Evolutionary conservation across 2,329 filamentous ascomycete species (phyloP).

Genomic region (Teratosphaeria destructans): DNA sequence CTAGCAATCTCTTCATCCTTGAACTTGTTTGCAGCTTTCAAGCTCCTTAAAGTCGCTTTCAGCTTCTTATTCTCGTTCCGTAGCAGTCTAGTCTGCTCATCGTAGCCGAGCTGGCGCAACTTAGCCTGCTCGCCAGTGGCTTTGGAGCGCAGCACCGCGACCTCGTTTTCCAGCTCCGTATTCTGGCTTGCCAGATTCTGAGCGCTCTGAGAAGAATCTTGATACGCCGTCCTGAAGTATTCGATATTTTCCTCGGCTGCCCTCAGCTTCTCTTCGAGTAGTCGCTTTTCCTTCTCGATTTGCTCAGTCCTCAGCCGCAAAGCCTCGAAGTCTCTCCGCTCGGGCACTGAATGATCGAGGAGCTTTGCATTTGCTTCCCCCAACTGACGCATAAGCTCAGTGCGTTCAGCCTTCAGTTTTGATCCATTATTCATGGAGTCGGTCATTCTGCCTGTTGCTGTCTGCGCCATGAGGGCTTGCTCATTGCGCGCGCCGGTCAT

Average conservation of each 20-base stretch:
- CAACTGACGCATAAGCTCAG: constrained; percentile 19
- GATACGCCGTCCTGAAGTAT: constrained; percentile 50
- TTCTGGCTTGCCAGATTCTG: constrained; percentile 39
- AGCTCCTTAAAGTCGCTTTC: constrained; percentile 16
- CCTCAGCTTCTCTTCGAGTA: constrained; percentile 22
- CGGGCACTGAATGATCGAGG: constrained; percentile 20
- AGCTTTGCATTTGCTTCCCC: constrained; percentile 18
- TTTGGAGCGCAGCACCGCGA: constrained; percentile 14
- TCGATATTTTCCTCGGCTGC: constrained; percentile 40
- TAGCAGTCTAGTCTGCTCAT: constrained; percentile 13
- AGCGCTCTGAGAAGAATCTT: constrained; percentile 43
- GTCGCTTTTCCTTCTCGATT: constrained; percentile 15
- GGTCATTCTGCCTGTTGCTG: constrained; percentile 14
- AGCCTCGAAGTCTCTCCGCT: constrained; percentile 23
- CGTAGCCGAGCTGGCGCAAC: constrained; percentile 15
- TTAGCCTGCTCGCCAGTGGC: constrained; percentile 20
- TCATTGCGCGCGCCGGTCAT: constrained; percentile 17
- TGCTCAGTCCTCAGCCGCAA: constrained; percentile 13
- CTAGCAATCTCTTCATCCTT: constrained; percentile 26
- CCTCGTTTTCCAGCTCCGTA: constrained; percentile 32
- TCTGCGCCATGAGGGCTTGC: constrained; percentile 13
- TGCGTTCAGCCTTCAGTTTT: constrained; percentile 17
- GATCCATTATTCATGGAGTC: constrained; percentile 10
- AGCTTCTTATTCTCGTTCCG: constrained; percentile 19
- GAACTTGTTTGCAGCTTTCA: constrained; percentile 19